These are phyloP conservation scores for Suhomyces panamericanus DNA, from an alignment of 1,139 yeast genomes.

Conservation along the genomic window DNA sequence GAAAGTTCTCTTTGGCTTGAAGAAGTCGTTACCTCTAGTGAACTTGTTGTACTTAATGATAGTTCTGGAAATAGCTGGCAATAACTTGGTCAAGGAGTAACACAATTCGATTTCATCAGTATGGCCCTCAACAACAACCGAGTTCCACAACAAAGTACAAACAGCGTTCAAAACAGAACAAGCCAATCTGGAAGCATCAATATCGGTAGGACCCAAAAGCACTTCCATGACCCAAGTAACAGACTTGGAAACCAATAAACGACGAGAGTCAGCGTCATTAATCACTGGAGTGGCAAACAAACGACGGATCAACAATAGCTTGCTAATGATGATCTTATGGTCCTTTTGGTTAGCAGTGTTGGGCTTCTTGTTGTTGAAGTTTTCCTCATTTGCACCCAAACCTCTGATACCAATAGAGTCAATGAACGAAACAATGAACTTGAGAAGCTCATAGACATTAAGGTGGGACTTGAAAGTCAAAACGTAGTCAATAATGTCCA, in stretches of 20 bases:
- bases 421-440: slow-evolving; percentile 43
- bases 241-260: slow-evolving; percentile 49
- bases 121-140: slow-evolving; percentile 24
- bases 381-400: slow-evolving; percentile 45
- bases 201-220: slow-evolving; percentile 51
- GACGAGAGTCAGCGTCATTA: slow-evolving; percentile 36
- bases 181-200: slow-evolving; percentile 63
- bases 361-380: slow-evolving; percentile 29
- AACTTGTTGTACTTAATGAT: slow-evolving; percentile 55
- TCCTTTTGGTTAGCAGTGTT: slow-evolving; percentile 38
- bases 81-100: slow-evolving; percentile 49
- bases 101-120: slow-evolving; percentile 33
- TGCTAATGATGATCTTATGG: slow-evolving; percentile 55
- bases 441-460: slow-evolving; percentile 40
- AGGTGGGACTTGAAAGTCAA: slow-evolving; percentile 43
- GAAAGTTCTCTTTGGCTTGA: slow-evolving; percentile 62
- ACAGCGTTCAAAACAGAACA: slow-evolving; percentile 55
- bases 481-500: slow-evolving; percentile 60
- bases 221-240: slow-evolving; percentile 67
- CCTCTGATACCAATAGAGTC: slow-evolving; percentile 57
- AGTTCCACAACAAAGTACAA: slow-evolving; percentile 41
- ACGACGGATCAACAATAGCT: slow-evolving; percentile 60
- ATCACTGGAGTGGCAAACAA: slow-evolving; percentile 52
- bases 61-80: slow-evolving; percentile 53
- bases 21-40: slow-evolving; percentile 52